Evolutionary conservation across 495 filamentous ascomycete species (phyloP), one percentile per base, ranked within the genome.

Genomic region (Friedmanniomyces simplex): DNA sequence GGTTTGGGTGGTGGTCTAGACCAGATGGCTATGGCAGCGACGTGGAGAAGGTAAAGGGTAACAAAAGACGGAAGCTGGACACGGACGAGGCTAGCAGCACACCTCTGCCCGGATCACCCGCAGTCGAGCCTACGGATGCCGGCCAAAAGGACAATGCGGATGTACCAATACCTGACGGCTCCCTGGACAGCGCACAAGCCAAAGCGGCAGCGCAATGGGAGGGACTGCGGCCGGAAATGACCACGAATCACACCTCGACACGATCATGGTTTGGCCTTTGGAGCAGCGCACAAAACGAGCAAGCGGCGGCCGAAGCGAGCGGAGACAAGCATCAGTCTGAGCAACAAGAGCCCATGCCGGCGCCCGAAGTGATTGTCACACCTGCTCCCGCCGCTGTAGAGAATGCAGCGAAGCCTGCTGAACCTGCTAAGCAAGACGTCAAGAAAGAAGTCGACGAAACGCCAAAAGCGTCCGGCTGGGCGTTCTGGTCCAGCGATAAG

Each of bases 401-500:
- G 22, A 41, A 46, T 16, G 6, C 22, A 16, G 42, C 24, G 16
- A 14, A n/a, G 24, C 16, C 58, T 20, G 37, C 48, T 22, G 57
- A 54, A 34, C 21, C 34, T 30, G 37, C 45, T 13, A 60, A 57
- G 28, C 18, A 45, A 10, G 54, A 42, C 18, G 34, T 45, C 22
- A 26, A 13, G 36, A 61, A 64, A 32, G 45, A 54, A 63, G 58
- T 32, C 39, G 56, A 16, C 12, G 55, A 58, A 11, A 22, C 60
- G 28, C 53, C 63, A 13, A 80, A 76, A 58, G 77, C 84, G 20
- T 86, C 86, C 7, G 86, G 83, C 1, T 94, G 88, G 88, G 88
- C 84, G 0, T 94, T 94, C 60, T 94, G 86, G 86, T 88, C 85
- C 7, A 81, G 79, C 54, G 86, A 88, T 18, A 69, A 76, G 20